Evolutionary conservation across 495 filamentous ascomycete species (phyloP).

Genomic region (Beverwykella pulmonaria): DNA sequence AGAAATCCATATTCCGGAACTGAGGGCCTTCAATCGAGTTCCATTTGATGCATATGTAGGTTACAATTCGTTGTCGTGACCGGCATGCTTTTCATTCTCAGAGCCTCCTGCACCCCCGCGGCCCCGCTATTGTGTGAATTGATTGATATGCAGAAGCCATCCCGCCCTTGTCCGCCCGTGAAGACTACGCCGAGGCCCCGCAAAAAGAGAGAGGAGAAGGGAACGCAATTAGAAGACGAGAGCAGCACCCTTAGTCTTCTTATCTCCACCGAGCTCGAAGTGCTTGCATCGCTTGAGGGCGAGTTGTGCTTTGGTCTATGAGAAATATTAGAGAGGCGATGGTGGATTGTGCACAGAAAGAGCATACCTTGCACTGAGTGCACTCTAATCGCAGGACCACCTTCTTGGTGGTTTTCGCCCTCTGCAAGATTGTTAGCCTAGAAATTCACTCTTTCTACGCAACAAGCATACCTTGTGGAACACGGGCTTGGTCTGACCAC

Average conservation of each 20-base stretch:
- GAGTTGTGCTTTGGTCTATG: conserved; percentile 85
- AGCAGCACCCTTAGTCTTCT: conserved; percentile 99
- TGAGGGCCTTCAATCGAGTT: conserved; percentile 25
- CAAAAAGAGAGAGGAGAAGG: conserved; percentile 21
- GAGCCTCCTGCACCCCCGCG: neutral
- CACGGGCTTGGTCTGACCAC: conserved; percentile 99
- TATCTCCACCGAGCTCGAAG: conserved; percentile 99
- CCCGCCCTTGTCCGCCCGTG: conserved; percentile 17
- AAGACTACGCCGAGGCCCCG: conserved; percentile 34
- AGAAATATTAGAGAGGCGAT: neutral
- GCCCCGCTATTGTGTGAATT: conserved; percentile 21
- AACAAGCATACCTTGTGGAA: conserved; percentile 74
- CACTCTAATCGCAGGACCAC: conserved; percentile 97
- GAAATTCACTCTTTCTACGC: neutral
- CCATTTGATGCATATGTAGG: conserved; percentile 38
- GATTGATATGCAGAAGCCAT: conserved; percentile 6
- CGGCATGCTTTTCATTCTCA: conserved; percentile 17
- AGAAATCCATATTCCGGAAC: neutral
- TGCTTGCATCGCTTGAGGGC: conserved; percentile 99
- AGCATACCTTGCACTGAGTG: conserved; percentile 74
- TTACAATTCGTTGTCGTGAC: conserved; percentile 24
- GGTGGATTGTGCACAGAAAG: neutral
- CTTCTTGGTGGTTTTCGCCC: conserved; percentile 99
- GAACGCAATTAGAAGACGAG: conserved; percentile 80
- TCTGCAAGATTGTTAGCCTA: conserved; percentile 49